Evolutionary conservation across 306 rosid species (phyloP), one percentile per base, ranked within the genome.

Genomic region (Trifolium pratense): DNA sequence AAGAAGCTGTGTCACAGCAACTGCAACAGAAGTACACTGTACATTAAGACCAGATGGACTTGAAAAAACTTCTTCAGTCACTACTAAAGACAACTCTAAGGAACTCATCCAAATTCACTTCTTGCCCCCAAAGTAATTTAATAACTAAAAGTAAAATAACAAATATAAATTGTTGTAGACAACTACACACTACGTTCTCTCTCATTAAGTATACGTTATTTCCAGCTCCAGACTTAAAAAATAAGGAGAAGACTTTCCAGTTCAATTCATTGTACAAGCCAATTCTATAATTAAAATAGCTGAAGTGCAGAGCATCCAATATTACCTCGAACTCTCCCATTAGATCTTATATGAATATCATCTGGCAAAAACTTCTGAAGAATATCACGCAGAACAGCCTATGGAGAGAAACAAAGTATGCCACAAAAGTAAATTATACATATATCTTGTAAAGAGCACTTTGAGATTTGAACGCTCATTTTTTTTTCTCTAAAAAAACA

Each of bases 321-420:
- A 88, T 70, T 84, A 88, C 98, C 90, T 70, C 98, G 91, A 78
- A 93, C 89, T 82, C 98, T 88, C 69, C 98, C 98, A 67, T 87
- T 91, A 16, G 92, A 89, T 81, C 87, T 85, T 65, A 83, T 76
- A 84, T 93, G 98, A 65, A 43, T 88, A 81, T 93, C 94, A 52
- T 91, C 89, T 0, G 98, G 98, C 79, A 93, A 85, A 87, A 93
- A 89, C 43, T 78, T 83, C 21, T 76, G 84, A 32, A 93, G 98
- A 77, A 93, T 75, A 39, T 84, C 94, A 32, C 97, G 91, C 9
- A 93, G 92, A 76, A 93, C 98, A 85, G 97, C 97, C 98, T 93
- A 76, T n/a, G 34, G 39, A 84, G 51, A 55, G 70, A 66, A 75
- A 68, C 77, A 23, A 17, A 36, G 59, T 31, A 42, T 16, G 53